These are phyloP conservation scores for Diatrype stigma DNA, from an alignment of 2,329 filamentous ascomycete species.

Conservation along the genomic window DNA sequence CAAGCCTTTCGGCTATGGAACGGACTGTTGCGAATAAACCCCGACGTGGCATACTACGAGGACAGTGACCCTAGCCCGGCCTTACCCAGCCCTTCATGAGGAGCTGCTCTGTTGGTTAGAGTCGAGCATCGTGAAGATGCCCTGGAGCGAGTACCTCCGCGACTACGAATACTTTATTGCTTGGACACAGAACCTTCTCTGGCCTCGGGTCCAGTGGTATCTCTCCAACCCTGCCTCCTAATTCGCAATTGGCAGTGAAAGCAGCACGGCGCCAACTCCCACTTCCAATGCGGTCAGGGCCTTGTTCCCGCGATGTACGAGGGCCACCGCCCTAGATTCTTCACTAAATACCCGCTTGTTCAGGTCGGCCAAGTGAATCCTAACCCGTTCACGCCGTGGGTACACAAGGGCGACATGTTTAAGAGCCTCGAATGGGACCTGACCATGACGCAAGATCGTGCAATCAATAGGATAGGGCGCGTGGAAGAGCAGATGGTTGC, in stretches of 20 bases:
- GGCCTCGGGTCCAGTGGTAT: not conserved
- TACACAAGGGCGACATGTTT: not conserved
- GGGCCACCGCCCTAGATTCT: not conserved
- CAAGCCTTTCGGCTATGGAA: too few relatives aligned
- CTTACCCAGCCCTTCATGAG: not conserved
- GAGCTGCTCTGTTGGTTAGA: not conserved
- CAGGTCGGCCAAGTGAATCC: not conserved
- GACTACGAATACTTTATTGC: not conserved
- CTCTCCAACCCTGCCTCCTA: not conserved
- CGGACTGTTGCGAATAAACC: too few relatives aligned
- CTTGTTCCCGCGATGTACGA: not conserved
- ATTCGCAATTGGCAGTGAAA: not conserved
- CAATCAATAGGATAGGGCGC: too few relatives aligned
- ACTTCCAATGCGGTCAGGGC: not conserved
- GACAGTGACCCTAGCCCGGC: too few relatives aligned
- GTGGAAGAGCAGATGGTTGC: too few relatives aligned
- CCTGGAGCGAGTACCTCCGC: not conserved
- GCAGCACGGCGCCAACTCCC: not conserved
- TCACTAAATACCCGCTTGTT: not conserved
- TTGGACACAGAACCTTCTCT: not conserved
- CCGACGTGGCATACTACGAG: too few relatives aligned
- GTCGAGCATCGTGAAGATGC: not conserved
- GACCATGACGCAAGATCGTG: too few relatives aligned
- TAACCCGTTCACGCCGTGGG: not conserved
- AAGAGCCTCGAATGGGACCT: not conserved